Base-by-base conservation (phyloP, 1,284 basidiomycete species). In the Rhodotorula sp. region DNA sequence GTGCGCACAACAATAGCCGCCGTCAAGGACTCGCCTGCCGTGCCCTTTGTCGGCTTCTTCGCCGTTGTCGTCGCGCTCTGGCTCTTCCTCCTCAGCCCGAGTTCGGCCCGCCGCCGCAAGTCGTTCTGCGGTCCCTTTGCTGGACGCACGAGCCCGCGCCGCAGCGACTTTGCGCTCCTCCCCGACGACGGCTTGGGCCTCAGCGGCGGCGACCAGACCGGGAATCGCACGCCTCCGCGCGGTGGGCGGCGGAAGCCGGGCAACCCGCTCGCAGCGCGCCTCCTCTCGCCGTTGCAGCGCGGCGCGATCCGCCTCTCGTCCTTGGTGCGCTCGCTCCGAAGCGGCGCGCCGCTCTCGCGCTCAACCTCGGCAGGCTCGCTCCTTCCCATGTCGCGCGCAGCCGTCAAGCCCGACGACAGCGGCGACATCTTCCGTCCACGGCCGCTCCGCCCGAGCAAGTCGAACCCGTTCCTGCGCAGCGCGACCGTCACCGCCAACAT, bases 381-480 rank as follows among this genome's bases (percentile, higher is more conserved):
- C 52, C 54, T 59, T 10, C 72, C 63, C 45, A 65, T 68, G 48
- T 54, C 62, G 19, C 62, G 62, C 44, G 62, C 46, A 14, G 46
- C 62, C 27, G 12, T 7, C 5, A 45, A 54, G 12, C 13, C 57
- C 61, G 7, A 50, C 56, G 17, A 53, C 42, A 23, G 61, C 64
- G 21, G 25, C 64, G 67, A 66, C 17, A 65, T 63, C 14, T 59
- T 67, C 56, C 68, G 72, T 12, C 74, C 74, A 17, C 64, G 72
- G 9, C 60, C 74, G 1, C 49, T 73, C 12, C 67, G 69, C 14
- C 60, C 64, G 10, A 55, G 60, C 54, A 73, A 73, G 41, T 73
- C 72, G 16, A 70, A 67, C 4, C 74, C 74, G 4, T 75, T 75
- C 64, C 63, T 75, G 23, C 68, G 74, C 14, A 64, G 27, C 53